Conservation (phyloP, 768 basidiomycete genomes). For the Heimioporus sp. region DNA sequence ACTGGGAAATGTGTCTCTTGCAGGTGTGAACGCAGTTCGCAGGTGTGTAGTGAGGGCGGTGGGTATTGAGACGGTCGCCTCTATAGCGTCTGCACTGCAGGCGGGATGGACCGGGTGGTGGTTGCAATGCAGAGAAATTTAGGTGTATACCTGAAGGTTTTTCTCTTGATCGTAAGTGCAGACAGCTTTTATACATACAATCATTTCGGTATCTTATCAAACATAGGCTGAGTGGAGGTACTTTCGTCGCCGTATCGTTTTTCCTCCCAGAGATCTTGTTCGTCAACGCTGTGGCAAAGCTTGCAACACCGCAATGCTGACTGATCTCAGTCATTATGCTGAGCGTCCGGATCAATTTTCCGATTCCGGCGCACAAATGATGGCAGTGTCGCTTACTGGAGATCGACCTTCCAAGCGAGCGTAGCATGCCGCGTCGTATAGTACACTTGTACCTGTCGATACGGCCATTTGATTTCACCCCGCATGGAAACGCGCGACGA, state of each 20-base stretch:
- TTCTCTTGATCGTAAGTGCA: constrained; percentile 5
- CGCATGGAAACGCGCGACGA: not conserved
- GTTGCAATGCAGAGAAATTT: not conserved
- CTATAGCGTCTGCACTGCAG: constrained; percentile 13
- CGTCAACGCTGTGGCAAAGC: not conserved
- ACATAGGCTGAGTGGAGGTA: not conserved
- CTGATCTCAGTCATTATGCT: too few species aligned
- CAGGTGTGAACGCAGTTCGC: constrained; percentile 3
- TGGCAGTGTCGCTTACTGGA: not conserved
- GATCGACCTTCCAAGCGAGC: not conserved
- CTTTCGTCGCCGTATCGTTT: constrained; percentile 3
- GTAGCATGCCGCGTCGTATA: not conserved
- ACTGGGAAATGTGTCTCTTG: not conserved
- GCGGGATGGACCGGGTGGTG: constrained; percentile 12
- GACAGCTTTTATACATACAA: not conserved
- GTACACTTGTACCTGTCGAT: not conserved
- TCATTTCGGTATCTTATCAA: constrained; percentile 4
- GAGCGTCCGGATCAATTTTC: too few species aligned
- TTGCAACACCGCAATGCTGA: not conserved
- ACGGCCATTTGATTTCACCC: not conserved
- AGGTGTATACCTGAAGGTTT: not conserved
- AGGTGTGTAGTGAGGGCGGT: not conserved
- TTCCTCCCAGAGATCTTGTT: not conserved
- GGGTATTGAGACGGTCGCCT: not conserved
- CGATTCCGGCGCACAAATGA: too few species aligned